These are phyloP conservation scores for Leptographium radiaticola DNA, from an alignment of 2,329 filamentous ascomycete genomes.

Conservation along the genomic window DNA sequence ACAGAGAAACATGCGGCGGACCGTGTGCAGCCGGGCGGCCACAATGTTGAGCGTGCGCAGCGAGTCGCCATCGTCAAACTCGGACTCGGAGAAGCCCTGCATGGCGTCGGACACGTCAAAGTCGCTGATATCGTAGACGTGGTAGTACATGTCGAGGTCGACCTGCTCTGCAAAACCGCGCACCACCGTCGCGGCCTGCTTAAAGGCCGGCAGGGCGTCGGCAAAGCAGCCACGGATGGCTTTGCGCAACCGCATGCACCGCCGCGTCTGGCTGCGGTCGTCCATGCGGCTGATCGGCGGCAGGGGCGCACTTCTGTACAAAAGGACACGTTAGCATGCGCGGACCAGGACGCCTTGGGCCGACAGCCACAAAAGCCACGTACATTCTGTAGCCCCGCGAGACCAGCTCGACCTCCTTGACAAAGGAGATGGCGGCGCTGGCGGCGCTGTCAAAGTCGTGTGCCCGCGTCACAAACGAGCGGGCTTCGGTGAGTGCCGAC, in stretches of 20 bases:
- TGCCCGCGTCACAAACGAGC: constrained; percentile 56
- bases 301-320: constrained; percentile 62
- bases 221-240: constrained; percentile 58
- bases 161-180: constrained; percentile 63
- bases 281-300: constrained; percentile 90
- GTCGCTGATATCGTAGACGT: constrained; percentile 70
- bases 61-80: constrained; percentile 66
- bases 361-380: constrained; percentile 15
- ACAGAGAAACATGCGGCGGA: constrained; percentile 77
- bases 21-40: constrained; percentile 65
- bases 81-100: constrained; percentile 44
- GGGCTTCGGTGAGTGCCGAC: constrained; percentile 58
- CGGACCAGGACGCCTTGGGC: neutral
- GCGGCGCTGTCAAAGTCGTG: constrained; percentile 71
- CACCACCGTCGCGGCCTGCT: constrained; percentile 54
- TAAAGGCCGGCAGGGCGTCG: constrained; percentile 58
- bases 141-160: constrained; percentile 83
- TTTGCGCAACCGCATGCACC: constrained; percentile 68
- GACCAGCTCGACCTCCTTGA: constrained; percentile 92
- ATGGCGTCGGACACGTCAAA: constrained; percentile 61
- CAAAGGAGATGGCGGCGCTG: constrained; percentile 63
- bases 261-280: constrained; percentile 62
- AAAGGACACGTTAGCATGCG: neutral
- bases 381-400: constrained; percentile 80
- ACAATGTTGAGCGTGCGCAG: constrained; percentile 69